A percentile compares a stretch with the other conserved stretches of the same genome.
Evolutionary conservation across 495 filamentous ascomycete genomes (phyloP).

Genomic region (Cairneyella variabilis): DNA sequence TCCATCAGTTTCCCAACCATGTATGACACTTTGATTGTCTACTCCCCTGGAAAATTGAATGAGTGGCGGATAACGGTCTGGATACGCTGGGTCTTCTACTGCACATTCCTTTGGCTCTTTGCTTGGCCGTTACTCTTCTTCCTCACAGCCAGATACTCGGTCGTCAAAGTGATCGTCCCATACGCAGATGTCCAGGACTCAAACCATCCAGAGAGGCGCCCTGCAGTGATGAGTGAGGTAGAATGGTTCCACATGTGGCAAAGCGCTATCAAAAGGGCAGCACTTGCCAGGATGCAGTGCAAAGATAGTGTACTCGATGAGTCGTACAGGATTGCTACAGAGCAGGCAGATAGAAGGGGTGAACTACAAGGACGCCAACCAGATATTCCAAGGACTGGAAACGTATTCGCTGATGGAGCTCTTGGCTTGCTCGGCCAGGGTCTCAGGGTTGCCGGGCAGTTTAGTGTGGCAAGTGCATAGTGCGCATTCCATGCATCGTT

Average conservation of each 20-base stretch:
- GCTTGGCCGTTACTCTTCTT: constrained; percentile 62
- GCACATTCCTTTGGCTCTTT: constrained; percentile 58
- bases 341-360: constrained; percentile 13
- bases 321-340: constrained; percentile 19
- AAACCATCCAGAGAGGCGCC: constrained; percentile 2
- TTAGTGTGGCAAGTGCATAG: background rate
- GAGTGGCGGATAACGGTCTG: constrained; percentile 52
- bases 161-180: constrained; percentile 49
- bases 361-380: background rate
- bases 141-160: constrained; percentile 56
- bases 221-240: constrained; percentile 15
- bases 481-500: no score
- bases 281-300: constrained; percentile 17
- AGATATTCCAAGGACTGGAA: constrained; percentile 20
- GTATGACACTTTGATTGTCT: constrained; percentile 45
- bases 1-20: constrained; percentile 48
- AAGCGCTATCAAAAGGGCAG: constrained; percentile 21
- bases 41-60: constrained; percentile 51
- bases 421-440: constrained; percentile 19
- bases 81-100: constrained; percentile 55
- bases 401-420: constrained; percentile 24
- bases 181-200: constrained; percentile 25
- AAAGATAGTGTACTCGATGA: constrained; percentile 18
- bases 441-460: constrained; percentile 11
- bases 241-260: constrained; percentile 21